Conservation (phyloP, 208 protist genomes). For the Wallacemonas collosoma region DNA sequence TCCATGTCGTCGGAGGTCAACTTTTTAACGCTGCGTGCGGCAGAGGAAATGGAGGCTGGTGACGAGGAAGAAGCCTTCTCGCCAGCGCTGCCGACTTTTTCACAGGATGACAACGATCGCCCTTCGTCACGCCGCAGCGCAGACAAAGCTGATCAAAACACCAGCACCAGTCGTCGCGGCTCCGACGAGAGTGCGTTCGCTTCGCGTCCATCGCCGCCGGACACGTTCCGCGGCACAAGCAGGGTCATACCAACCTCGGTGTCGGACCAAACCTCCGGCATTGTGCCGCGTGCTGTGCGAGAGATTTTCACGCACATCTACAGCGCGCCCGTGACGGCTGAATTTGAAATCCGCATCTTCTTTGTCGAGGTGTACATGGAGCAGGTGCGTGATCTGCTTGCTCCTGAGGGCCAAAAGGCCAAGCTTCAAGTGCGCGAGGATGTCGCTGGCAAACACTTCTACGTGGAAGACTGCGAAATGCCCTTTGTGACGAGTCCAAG, state of each 20-base stretch:
- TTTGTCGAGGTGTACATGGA: conserved; percentile 99
- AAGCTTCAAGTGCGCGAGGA: conserved; percentile 78
- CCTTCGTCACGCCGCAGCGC: neutral
- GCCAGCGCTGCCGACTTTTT: neutral
- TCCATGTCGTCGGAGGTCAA: neutral
- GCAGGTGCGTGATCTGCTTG: conserved; percentile 94
- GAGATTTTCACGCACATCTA: conserved; percentile 90
- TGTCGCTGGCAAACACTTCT: conserved; percentile 64
- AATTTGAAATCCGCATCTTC: conserved; percentile 94
- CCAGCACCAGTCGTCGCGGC: neutral
- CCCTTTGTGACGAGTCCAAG: conserved; percentile 76
- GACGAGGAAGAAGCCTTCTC: conserved; percentile 10
- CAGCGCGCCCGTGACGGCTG: conserved; percentile 51
- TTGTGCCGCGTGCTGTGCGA: conserved; percentile 94
- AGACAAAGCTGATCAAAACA: neutral
- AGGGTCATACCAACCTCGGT: neutral
- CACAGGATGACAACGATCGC: conserved; percentile 4
- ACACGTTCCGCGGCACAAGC: neutral
- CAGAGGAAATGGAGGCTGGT: neutral
- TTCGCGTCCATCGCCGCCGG: neutral
- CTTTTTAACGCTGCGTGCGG: conserved; percentile 9
- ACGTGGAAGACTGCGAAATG: conserved; percentile 90
- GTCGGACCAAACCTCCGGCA: conserved; percentile 49
- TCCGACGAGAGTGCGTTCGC: conserved; percentile 1
- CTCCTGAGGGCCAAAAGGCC: conserved; percentile 22